phyloP scores from a whole-genome alignment of 129 eudicot species.

The Escallonia herrerae region DNA sequence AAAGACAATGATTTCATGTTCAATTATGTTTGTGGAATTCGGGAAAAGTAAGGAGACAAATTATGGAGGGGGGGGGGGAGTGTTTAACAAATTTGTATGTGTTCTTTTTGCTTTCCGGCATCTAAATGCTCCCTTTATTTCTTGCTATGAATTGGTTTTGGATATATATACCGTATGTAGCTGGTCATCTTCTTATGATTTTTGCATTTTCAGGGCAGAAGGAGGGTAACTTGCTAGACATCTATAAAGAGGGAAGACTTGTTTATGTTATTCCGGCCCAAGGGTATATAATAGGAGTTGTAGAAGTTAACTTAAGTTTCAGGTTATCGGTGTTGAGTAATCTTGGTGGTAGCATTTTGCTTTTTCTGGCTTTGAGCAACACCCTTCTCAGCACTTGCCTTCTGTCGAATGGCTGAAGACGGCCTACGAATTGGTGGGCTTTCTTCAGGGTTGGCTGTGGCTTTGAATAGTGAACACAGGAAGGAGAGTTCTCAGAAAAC shows the following conservation, averaged over 20 bases:
- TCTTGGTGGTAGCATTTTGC: background rate
- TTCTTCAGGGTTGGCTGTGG: slow-evolving; percentile 77
- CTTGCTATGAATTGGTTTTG: too few relatives aligned
- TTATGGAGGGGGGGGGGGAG: too few relatives aligned
- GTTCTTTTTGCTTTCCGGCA: too few relatives aligned
- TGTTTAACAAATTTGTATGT: too few relatives aligned
- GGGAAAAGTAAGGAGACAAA: too few relatives aligned
- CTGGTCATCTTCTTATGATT: too few relatives aligned
- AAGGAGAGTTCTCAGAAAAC: slow-evolving; percentile 55
- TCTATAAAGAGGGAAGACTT: slow-evolving; percentile 14
- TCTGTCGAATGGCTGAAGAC: slow-evolving; percentile 66
- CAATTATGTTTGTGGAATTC: too few relatives aligned
- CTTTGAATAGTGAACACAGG: slow-evolving; percentile 56
- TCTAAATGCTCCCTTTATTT: too few relatives aligned
- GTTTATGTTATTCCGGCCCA: slow-evolving; percentile 8
- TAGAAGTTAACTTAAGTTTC: slow-evolving; percentile 7
- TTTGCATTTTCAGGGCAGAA: too few relatives aligned
- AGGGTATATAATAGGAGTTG: slow-evolving; percentile 1
- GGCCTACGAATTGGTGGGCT: slow-evolving; percentile 50
- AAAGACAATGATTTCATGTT: too few relatives aligned
- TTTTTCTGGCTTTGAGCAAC: slow-evolving; percentile 13
- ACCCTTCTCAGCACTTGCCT: slow-evolving; percentile 10
- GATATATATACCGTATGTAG: too few relatives aligned
- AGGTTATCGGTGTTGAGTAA: background rate
- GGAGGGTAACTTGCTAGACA: too few relatives aligned